Conservation (phyloP, 768 basidiomycete genomes). For the Cyclocybe cylindracea region DNA sequence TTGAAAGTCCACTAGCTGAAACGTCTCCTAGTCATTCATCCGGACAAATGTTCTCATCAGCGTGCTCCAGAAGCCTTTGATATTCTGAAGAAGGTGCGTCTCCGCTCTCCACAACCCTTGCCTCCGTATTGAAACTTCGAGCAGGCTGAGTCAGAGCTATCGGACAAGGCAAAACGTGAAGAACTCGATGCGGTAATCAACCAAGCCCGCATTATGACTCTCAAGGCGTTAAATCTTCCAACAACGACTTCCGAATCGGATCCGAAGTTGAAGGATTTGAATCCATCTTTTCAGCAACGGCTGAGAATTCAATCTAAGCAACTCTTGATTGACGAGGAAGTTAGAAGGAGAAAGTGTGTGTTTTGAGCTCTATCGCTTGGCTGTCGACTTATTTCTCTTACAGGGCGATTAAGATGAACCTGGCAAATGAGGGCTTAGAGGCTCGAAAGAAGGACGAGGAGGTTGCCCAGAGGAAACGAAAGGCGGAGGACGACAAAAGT, state of each 20-base stretch:
- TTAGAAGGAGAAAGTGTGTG: constrained; percentile 73
- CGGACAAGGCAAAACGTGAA: constrained; percentile 75
- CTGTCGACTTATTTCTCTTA: constrained; percentile 3
- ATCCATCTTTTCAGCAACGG: constrained; percentile 67
- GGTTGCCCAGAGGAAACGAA: constrained; percentile 72
- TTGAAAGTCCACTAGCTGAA: constrained; percentile 2
- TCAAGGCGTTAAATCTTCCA: constrained; percentile 66
- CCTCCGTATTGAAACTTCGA: background rate
- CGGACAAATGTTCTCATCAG: constrained; percentile 91
- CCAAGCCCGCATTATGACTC: constrained; percentile 68
- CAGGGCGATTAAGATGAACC: constrained; percentile 87
- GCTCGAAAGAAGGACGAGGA: constrained; percentile 94
- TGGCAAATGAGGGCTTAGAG: constrained; percentile 90
- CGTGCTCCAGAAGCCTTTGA: constrained; percentile 93
- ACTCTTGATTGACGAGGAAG: constrained; percentile 86
- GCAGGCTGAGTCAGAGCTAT: constrained; percentile 84
- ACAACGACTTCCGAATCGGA: constrained; percentile 60
- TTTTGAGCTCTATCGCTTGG: background rate
- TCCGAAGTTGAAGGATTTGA: constrained; percentile 51
- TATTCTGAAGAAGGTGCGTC: constrained; percentile 81
- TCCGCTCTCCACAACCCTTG: background rate
- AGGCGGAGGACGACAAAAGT: constrained; percentile 81
- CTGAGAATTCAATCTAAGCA: constrained; percentile 78
- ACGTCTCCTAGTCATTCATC: constrained; percentile 81
- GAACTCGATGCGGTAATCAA: constrained; percentile 80